Evolutionary conservation across 208 protist species (phyloP).

Genomic region (Leptomonas seymouri): DNA sequence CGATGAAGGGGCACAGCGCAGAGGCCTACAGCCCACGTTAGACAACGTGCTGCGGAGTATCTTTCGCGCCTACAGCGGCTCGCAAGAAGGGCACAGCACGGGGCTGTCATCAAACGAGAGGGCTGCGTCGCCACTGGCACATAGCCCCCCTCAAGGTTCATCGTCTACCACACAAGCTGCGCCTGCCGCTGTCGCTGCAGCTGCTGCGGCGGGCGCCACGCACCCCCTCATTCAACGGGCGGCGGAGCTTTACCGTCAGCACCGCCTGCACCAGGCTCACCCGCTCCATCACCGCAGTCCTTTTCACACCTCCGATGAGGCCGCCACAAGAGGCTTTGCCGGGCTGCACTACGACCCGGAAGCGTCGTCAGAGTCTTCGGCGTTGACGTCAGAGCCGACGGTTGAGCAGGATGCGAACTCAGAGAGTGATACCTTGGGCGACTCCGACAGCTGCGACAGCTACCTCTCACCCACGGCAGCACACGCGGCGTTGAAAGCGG

Average conservation of each 20-base stretch:
- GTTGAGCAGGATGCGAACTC: conserved; percentile 2
- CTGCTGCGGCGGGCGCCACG: conserved; percentile 16
- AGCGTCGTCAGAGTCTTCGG: conserved; percentile 6
- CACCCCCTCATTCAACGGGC: conserved; percentile 39
- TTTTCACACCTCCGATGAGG: conserved; percentile 5
- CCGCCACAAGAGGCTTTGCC: not conserved
- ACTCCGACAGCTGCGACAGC: conserved; percentile 10
- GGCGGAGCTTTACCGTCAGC: conserved; percentile 31
- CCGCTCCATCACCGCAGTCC: conserved; percentile 14
- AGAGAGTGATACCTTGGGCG: not conserved
- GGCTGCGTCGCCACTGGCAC: not conserved
- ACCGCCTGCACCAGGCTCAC: conserved; percentile 20
- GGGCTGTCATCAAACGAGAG: not conserved
- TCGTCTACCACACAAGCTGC: conserved; percentile 5
- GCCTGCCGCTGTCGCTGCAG: not conserved
- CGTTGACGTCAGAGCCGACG: conserved; percentile 21
- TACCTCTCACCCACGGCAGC: conserved; percentile 7
- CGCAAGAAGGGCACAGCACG: conserved; percentile 2
- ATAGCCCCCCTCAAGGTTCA: not conserved
- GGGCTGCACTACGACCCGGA: conserved; percentile 2
- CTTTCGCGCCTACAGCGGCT: conserved; percentile 29
- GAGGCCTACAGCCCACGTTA: conserved; percentile 7
- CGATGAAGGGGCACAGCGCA: not conserved
- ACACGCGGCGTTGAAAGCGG: conserved; percentile 8
- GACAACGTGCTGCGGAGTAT: conserved; percentile 32